Base-by-base conservation (phyloP, 139 green algal genomes). In the Prasinococcaceae sp. region DNA sequence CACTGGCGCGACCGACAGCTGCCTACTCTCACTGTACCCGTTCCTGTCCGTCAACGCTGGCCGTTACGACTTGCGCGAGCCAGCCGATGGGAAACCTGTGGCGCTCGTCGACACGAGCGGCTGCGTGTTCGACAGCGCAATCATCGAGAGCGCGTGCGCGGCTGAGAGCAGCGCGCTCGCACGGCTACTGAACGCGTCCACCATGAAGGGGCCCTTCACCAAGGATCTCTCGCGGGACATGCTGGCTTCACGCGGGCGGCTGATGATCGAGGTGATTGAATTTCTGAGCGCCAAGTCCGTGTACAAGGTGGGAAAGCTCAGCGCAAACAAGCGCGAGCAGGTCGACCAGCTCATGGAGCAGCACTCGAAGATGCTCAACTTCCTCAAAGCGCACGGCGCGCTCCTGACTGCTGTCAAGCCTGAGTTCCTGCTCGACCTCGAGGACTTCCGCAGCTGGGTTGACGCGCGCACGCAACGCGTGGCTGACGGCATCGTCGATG, bases 331-430 rank as follows among this genome's bases (percentile, higher is more conserved):
- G 47, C 30, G 33, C 16, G 46, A 65, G 19, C 45, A 57, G 42
- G 65, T 74, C 1, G 48, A 67, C 40, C 65, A 79, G 57, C 50
- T 81, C 44, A 52, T 84, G 39, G 32, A 25, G 22, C 37, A 50
- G 29, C 79, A 73, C 50, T 72, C 84, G 6, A 63, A 62, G n/a
- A 35, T 81, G 27, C 58, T 85, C 28, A 60, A 58, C 22, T 73
- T 72, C 57, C 65, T 84, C 25, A 79, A 79, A 47, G 25, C 22
- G 3, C 62, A 80, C 36, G 78, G 78, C 24, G 78, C 62, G 25
- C 58, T 84, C 48, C 61, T 86, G 4, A 85, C 84, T 50, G 43
- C 65, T 4, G 71, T 86, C 12, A 85, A 81, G 61, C 73, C 81
- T 5, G 76, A 86, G 61, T 68, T 81, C 49, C 75, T 90, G 47